phyloP scores from a whole-genome alignment of 441 rosid genomes.

The Brassica hybrid region DNA sequence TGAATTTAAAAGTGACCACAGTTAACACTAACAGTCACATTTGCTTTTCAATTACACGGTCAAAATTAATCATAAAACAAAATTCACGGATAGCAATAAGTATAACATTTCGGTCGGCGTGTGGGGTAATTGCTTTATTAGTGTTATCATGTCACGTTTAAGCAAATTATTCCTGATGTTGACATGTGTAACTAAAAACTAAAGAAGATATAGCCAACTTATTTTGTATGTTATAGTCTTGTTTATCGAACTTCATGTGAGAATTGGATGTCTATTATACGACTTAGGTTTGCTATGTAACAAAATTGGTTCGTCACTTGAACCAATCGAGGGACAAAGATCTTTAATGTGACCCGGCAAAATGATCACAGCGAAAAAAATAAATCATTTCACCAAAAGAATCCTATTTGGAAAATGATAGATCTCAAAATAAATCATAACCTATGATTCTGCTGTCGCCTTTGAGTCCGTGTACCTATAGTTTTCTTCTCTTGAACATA shows the following conservation, averaged over 20 bases:
- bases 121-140: slow-evolving; percentile 39
- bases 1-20: neutral
- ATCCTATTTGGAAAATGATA: slow-evolving; percentile 29
- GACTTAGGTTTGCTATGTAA: slow-evolving; percentile 27
- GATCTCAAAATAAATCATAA: slow-evolving; percentile 16
- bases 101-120: slow-evolving; percentile 38
- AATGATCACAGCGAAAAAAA: neutral
- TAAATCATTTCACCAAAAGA: slow-evolving; percentile 13
- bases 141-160: slow-evolving; percentile 32
- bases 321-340: slow-evolving; percentile 6
- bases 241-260: slow-evolving; percentile 9
- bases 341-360: slow-evolving; percentile 4
- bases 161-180: slow-evolving; percentile 33
- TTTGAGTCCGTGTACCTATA: slow-evolving; percentile 41
- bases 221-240: slow-evolving; percentile 6
- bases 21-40: slow-evolving; percentile 1
- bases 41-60: slow-evolving; percentile 5
- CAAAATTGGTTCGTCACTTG: slow-evolving; percentile 25
- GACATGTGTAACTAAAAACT: slow-evolving; percentile 24
- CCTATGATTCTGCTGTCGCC: slow-evolving; percentile 40
- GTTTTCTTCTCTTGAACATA: neutral
- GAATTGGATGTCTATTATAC: slow-evolving; percentile 20
- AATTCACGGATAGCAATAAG: slow-evolving; percentile 13
- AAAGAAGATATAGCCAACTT: slow-evolving; percentile 16
- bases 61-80: slow-evolving; percentile 15